These are phyloP conservation scores for Epichloe gansuensis DNA, from an alignment of 2,329 filamentous ascomycete genomes.

Conservation along the genomic window DNA sequence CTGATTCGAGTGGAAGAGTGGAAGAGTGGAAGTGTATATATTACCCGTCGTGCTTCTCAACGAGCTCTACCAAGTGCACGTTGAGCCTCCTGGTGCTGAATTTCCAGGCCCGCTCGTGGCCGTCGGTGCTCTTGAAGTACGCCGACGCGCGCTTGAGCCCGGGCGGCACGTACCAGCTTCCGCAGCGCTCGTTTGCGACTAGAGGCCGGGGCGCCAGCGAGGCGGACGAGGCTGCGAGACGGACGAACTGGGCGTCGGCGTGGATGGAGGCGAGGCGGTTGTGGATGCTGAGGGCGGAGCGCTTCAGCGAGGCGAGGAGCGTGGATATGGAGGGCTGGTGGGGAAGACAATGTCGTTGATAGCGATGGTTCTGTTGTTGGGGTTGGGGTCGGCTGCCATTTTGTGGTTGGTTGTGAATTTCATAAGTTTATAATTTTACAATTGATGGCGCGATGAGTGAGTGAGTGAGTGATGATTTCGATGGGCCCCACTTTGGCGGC, in stretches of 20 bases:
- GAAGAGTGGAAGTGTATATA: conserved; percentile 11
- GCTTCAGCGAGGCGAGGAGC: conserved; percentile 60
- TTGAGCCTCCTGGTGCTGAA: conserved; percentile 82
- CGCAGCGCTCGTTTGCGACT: conserved; percentile 87
- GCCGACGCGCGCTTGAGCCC: conserved; percentile 55
- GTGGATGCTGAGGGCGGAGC: conserved; percentile 61
- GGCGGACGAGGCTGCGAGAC: conserved; percentile 34
- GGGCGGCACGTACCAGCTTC: conserved; percentile 82
- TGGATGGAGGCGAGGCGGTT: conserved; percentile 76
- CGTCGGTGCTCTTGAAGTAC: conserved; percentile 98
- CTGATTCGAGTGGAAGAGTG: not conserved
- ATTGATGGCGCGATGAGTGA: not conserved
- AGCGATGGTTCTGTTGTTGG: conserved; percentile 7
- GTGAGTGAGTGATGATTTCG: not conserved
- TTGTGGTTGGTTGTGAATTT: not conserved
- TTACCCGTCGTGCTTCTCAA: conserved; percentile 56
- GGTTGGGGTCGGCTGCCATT: not conserved
- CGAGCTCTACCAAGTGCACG: conserved; percentile 60
- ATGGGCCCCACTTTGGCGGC: not conserved
- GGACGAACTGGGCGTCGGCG: conserved; percentile 64
- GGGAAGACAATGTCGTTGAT: conserved; percentile 37
- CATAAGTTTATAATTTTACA: not conserved
- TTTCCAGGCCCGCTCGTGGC: conserved; percentile 80
- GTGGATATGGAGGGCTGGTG: conserved; percentile 53
- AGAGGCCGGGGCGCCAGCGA: conserved; percentile 51